Conservation (phyloP, 2,329 filamentous ascomycete species). For the Zymoseptoria pseudotritici region DNA sequence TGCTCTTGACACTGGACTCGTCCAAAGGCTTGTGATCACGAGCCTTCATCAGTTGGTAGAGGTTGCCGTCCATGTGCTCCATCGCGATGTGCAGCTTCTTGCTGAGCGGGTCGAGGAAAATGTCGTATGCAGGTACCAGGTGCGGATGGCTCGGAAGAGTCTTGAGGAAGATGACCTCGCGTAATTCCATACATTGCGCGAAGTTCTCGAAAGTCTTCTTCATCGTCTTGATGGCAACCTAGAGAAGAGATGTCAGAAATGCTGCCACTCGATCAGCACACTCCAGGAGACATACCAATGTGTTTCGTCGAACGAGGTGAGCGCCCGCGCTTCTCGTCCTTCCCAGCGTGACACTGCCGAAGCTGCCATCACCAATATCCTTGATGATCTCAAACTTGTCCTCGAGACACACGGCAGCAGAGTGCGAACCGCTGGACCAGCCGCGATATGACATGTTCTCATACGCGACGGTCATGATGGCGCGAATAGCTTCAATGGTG, state of each 20-base stretch:
- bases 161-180: conserved; percentile 93
- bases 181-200: conserved; percentile 78
- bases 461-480: conserved; percentile 67
- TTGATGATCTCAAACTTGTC: conserved; percentile 96
- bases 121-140: conserved; percentile 93
- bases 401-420: conserved; percentile 57
- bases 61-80: conserved; percentile 99
- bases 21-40: conserved; percentile 92
- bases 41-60: conserved; percentile 98
- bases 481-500: conserved; percentile 13
- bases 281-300: conserved; percentile 61
- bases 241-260: neutral
- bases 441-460: conserved; percentile 62
- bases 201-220: conserved; percentile 98
- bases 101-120: conserved; percentile 92
- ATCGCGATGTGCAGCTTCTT: conserved; percentile 97
- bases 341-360: conserved; percentile 88
- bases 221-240: conserved; percentile 99
- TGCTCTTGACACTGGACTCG: conserved; percentile 88
- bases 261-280: conserved; percentile 1
- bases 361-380: conserved; percentile 97
- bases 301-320: conserved; percentile 79
- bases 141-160: conserved; percentile 82
- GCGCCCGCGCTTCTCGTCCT: conserved; percentile 86
- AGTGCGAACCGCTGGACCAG: conserved; percentile 45